Base-by-base conservation (phyloP, 805 yeast genomes). In the Cyberlindnera mississippiensis region DNA sequence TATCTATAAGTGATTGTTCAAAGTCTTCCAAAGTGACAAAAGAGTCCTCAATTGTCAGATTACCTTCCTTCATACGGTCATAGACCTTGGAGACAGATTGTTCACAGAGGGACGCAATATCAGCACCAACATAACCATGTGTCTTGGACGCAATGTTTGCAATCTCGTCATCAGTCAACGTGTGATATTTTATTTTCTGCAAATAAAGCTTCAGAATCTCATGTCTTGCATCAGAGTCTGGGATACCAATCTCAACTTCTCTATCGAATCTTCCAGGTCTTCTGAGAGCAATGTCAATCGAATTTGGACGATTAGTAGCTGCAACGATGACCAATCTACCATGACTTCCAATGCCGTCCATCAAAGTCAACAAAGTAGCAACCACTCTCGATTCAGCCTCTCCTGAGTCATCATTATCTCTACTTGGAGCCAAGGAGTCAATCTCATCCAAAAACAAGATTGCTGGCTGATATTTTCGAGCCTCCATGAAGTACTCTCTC, bases 121-220 rank as follows among this genome's bases (percentile, higher is more conserved):
- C 99, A 0, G 98, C 96, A 35, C 99, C 99, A 2, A 93, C 99
- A 57, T 87, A 93, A 6, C 99, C 99, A 63, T 93, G 99, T 0
- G 98, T 90, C 56, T 78, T 82, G 4, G 77, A 62, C 0, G 96
- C 87, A 32, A 90, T 64, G 2, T 53, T 54, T n/a, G 64, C 59
- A n/a, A 90, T 73, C 29, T 85, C 82, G 0, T 69, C 78, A 0
- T 60, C 65, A 0, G 70, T 57, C 29, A 91, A 60, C 0, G 63
- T 64, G 52, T 80, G 81, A 15, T 80, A 76, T 14, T 60, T 57
- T 68, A 69, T 69, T 35, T 67, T 71, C 1, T 57, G 55, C 41
- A 91, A 73, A 50, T 83, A 85, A 50, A 82, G 73, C 15, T 52
- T 50, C 39, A 93, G 68, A 40, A 93, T 91, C 29, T 85, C 90